These are phyloP conservation scores for Populus davidiana DNA, from an alignment of 345 rosid genomes.

Conservation along the genomic window DNA sequence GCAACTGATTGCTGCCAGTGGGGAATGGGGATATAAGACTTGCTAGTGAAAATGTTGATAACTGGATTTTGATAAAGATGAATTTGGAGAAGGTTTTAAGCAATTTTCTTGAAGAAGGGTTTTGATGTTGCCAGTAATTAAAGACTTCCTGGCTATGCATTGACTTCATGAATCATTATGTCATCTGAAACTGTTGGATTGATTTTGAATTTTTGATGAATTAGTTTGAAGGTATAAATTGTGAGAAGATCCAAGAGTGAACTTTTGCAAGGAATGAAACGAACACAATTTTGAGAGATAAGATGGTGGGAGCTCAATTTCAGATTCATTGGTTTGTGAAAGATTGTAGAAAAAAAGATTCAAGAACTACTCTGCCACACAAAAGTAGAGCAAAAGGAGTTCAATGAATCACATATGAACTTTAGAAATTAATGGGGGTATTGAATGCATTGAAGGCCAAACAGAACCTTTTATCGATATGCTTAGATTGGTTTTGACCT, in stretches of 20 bases:
- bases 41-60: background rate
- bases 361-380: background rate
- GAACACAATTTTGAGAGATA: background rate
- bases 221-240: background rate
- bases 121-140: background rate
- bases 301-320: background rate
- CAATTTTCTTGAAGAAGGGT: background rate
- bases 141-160: background rate
- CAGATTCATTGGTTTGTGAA: background rate
- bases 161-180: background rate
- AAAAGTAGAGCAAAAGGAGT: background rate
- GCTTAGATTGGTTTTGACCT: background rate
- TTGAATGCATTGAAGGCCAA: background rate
- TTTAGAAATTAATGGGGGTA: background rate
- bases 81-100: background rate
- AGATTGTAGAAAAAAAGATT: background rate
- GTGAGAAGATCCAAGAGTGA: background rate
- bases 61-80: background rate
- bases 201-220: background rate
- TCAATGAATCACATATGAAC: background rate
- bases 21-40: background rate
- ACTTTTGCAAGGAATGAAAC: background rate
- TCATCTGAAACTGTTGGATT: background rate
- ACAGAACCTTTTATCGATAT: background rate
- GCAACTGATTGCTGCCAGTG: background rate